phyloP scores from a whole-genome alignment of 768 basidiomycete genomes.

The Peribolospora baueri region DNA sequence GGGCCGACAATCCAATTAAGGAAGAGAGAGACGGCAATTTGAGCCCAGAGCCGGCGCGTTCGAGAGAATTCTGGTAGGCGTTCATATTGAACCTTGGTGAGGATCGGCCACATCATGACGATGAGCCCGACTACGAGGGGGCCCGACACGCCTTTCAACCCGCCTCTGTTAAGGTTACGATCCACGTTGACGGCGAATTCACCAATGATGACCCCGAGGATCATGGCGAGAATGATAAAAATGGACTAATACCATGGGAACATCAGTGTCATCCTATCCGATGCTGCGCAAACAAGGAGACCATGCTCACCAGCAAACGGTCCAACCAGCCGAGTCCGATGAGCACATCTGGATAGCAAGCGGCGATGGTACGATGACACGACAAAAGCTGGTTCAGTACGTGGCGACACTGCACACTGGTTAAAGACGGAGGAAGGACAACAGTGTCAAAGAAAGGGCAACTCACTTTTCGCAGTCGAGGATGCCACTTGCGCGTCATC shows the following conservation, averaged over 20 bases:
- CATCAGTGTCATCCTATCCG: too few species aligned
- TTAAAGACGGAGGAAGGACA: too few species aligned
- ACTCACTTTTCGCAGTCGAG: too few species aligned
- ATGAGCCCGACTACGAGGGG: conserved; percentile 60
- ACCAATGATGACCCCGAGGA: conserved; percentile 49
- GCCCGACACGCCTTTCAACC: conserved; percentile 45
- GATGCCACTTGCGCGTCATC: too few species aligned
- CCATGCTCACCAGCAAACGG: conserved; percentile 25
- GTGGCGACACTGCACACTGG: too few species aligned
- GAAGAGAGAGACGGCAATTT: conserved; percentile 39
- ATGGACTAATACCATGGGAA: conserved; percentile 18
- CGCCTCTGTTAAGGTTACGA: conserved; percentile 35
- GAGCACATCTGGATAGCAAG: background rate
- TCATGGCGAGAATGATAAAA: conserved; percentile 45
- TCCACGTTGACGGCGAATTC: conserved; percentile 31
- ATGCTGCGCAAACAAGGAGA: too few species aligned
- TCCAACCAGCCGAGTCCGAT: conserved; percentile 29
- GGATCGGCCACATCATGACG: conserved; percentile 68
- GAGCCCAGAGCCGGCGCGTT: conserved; percentile 34
- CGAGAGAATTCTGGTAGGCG: conserved; percentile 33
- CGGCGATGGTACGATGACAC: too few species aligned
- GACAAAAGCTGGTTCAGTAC: too few species aligned
- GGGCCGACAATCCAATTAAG: conserved; percentile 53
- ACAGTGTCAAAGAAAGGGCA: too few species aligned
- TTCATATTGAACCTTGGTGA: conserved; percentile 45